Evolutionary conservation across 2,329 filamentous ascomycete species (phyloP).

Genomic region (Cytospora piceicola): DNA sequence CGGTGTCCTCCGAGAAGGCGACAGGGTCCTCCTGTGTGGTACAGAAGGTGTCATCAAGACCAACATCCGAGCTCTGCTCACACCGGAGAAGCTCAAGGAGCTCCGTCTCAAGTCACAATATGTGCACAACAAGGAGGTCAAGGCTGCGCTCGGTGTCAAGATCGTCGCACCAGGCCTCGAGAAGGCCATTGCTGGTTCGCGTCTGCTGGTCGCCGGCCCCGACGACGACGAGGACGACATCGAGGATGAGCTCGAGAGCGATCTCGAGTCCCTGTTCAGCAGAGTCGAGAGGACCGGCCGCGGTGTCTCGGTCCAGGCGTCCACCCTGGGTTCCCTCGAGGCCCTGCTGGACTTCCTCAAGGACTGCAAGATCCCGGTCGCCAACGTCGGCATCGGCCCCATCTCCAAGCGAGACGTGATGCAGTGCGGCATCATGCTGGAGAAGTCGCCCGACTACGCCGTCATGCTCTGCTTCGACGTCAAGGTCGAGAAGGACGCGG

Average conservation of each 20-base stretch:
- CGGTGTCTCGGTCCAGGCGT: slow-evolving; percentile 96
- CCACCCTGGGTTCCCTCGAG: slow-evolving; percentile 94
- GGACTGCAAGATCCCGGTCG: slow-evolving; percentile 94
- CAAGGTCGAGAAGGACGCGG: slow-evolving; percentile 97
- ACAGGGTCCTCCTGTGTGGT: slow-evolving; percentile 92
- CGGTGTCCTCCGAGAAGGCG: slow-evolving; percentile 90
- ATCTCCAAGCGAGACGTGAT: slow-evolving; percentile 98
- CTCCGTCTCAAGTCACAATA: slow-evolving; percentile 94
- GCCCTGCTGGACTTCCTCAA: slow-evolving; percentile 95
- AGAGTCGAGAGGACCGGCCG: slow-evolving; percentile 89
- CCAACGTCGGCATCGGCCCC: slow-evolving; percentile 95
- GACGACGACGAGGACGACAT: slow-evolving; percentile 97
- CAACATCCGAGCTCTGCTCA: slow-evolving; percentile 92
- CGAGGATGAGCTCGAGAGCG: slow-evolving; percentile 93
- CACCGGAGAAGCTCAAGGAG: slow-evolving; percentile 90
- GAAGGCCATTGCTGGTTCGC: slow-evolving; percentile 92
- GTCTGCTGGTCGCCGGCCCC: slow-evolving; percentile 89
- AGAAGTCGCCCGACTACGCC: slow-evolving; percentile 93
- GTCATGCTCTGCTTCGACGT: slow-evolving; percentile 99
- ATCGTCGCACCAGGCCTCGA: slow-evolving; percentile 96
- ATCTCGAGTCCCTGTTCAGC: slow-evolving; percentile 88
- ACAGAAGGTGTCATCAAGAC: slow-evolving; percentile 95
- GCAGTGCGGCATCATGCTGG: slow-evolving; percentile 92
- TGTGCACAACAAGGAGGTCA: slow-evolving; percentile 99
- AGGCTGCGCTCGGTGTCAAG: slow-evolving; percentile 97